Evolutionary conservation across 2,329 filamentous ascomycete genomes (phyloP).

Genomic region (Fusarium sp.): DNA sequence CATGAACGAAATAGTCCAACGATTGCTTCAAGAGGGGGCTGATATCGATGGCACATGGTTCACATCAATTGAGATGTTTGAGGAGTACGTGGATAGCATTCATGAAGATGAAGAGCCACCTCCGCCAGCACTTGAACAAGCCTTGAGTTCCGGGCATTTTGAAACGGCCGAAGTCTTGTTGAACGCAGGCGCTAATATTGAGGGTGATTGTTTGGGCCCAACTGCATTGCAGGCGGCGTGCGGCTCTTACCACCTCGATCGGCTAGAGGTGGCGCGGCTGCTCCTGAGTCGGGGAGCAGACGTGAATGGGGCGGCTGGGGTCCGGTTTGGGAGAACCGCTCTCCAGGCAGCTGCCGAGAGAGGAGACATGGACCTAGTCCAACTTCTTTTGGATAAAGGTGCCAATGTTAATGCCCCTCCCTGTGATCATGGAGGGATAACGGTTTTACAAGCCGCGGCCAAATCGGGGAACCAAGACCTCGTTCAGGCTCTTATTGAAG

Average conservation of each 20-base stretch:
- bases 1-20: neutral
- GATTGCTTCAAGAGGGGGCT: neutral
- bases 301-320: neutral
- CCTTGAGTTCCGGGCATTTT: neutral
- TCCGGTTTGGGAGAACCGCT: neutral
- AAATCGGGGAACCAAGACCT: neutral
- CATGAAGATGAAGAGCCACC: accelerated
- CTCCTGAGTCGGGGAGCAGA: neutral
- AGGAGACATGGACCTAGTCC: neutral
- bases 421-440: neutral
- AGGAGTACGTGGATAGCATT: accelerated
- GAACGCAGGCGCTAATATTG: neutral
- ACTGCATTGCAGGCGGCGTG: neutral
- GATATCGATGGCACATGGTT: neutral
- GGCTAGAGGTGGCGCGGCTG: neutral
- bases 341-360: neutral
- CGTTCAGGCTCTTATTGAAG: neutral
- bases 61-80: neutral
- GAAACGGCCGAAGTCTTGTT: neutral
- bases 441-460: neutral
- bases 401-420: neutral
- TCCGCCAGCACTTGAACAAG: neutral
- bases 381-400: neutral
- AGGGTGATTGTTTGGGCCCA: neutral
- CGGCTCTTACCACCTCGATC: neutral